A percentile compares a stretch with the other conserved stretches of the same genome.
These are phyloP conservation scores for Nannochloropsis gaditana DNA, from an alignment of 108 stramenopile genomes.

Conservation along the genomic window DNA sequence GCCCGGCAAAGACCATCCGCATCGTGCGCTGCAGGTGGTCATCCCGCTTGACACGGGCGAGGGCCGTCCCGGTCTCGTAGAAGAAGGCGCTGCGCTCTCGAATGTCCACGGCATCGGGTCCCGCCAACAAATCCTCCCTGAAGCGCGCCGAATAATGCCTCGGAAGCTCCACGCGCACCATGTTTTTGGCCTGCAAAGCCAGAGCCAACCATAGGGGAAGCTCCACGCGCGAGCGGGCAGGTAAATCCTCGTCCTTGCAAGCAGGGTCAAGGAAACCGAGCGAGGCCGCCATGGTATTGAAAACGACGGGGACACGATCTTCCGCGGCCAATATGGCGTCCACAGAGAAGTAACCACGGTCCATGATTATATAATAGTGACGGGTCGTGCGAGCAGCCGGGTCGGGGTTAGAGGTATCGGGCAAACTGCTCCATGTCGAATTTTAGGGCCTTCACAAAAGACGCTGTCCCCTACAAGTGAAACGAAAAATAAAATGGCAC, in stretches of 20 bases:
- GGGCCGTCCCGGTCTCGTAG: conserved; percentile 39
- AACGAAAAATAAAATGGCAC: too few relatives aligned
- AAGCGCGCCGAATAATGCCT: conserved; percentile 48
- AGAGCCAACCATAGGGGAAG: conserved; percentile 57
- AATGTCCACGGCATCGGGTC: conserved; percentile 45
- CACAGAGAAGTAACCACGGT: conserved; percentile 70
- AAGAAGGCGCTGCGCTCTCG: conserved; percentile 44
- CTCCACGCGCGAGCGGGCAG: conserved; percentile 39
- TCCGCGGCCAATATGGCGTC: conserved; percentile 89
- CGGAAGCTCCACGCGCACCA: conserved; percentile 53
- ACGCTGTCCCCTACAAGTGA: too few relatives aligned
- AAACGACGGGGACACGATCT: conserved; percentile 77
- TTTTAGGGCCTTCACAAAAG: too few relatives aligned
- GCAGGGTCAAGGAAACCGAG: conserved; percentile 69
- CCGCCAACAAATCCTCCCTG: conserved; percentile 46
- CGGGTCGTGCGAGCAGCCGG: too few relatives aligned
- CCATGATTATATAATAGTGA: conserved; percentile 18
- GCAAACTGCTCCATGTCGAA: too few relatives aligned
- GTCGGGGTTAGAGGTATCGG: too few relatives aligned
- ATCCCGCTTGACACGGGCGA: conserved; percentile 35
- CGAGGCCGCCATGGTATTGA: conserved; percentile 66
- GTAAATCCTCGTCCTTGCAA: conserved; percentile 37
- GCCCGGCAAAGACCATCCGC: conserved; percentile 42
- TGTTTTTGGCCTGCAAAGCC: conserved; percentile 37
- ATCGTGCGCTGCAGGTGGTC: conserved; percentile 42